These are phyloP conservation scores for Acanthamoeba triangularis DNA, from an alignment of 208 protist species.

Conservation along the genomic window DNA sequence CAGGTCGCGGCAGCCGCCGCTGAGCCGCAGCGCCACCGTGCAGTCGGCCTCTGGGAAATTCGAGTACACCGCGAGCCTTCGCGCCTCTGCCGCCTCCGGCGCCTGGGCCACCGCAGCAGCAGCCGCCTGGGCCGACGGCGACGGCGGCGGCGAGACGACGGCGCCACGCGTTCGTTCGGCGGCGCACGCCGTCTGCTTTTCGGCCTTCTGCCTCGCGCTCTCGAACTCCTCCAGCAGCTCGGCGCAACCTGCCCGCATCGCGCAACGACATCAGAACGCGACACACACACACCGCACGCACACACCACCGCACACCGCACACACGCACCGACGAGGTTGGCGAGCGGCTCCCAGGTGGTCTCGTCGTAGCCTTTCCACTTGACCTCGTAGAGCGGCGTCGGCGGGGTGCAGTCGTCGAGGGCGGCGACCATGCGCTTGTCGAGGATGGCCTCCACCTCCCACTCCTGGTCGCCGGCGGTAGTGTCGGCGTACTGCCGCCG, in stretches of 20 bases:
- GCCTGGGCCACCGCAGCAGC: background rate
- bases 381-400: background rate
- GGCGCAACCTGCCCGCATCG: background rate
- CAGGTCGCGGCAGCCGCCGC: background rate
- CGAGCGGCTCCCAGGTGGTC: conserved; percentile 5
- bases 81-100: background rate
- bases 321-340: background rate
- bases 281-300: too few species aligned
- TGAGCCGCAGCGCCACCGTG: conserved; percentile 26
- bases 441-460: conserved; percentile 44
- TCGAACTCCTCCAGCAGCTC: background rate
- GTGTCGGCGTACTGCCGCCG: background rate
- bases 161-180: background rate
- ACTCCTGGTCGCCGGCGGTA: background rate
- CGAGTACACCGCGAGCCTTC: background rate
- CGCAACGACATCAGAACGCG: background rate
- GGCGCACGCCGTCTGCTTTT: background rate
- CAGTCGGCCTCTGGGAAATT: background rate
- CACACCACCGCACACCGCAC: too few species aligned
- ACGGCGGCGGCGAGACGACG: background rate
- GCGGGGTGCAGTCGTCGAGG: background rate
- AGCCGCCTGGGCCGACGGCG: background rate
- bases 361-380: conserved; percentile 50
- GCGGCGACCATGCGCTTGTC: background rate
- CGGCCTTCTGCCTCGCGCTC: background rate